Evolutionary conservation across 176 grass and related monocot species (phyloP), one percentile per base, ranked within the genome.

Genomic region (Phoenix roebelenii): DNA sequence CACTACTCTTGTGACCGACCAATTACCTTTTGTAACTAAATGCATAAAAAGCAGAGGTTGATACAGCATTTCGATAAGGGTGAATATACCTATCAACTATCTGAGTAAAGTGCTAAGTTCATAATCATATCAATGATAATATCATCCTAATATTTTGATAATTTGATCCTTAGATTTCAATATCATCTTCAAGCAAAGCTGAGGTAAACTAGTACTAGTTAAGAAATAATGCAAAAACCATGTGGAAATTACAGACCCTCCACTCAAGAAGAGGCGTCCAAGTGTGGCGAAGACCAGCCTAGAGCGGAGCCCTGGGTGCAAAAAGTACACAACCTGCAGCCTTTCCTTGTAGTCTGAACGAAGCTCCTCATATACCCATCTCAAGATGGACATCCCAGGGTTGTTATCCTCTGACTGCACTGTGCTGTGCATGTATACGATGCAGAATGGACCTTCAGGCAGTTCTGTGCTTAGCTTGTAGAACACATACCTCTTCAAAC

Each of bases 351-450:
- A 87, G 25, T 75, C 72, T 72, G 72, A 75, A 70, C 83, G 83
- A 54, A 90, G 81, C 5, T 85, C 93, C 67, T 98, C 87, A 61
- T 98, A 98, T 59, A 92, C 76, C 19, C 84, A 82, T 60, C 93
- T 80, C 70, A 98, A 76, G 62, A 81, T 63, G 29, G 87, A 85
- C 82, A 92, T 85, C 29, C 93, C 93, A 18, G 93, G 93, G 69
- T 92, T 98, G 84, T 98, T 92, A 54, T 85, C 88, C 59, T 85
- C 93, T 10, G 87, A 92, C 25, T 83, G 81, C 5, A 89, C 93
- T 67, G 67, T 83, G 77, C 81, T 98, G 60, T 92, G 93, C 39
- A 92, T 71, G 67, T 98, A 98, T 68, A 98, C 15, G 55, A 98
- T 83, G 74, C 84, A 89, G 74, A 80, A 98, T 28, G 87, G 87